Percentiles rank a stretch among this genome's conserved stretches.
Conservation (phyloP, 2,329 filamentous ascomycete species). For the Fusarium sp. region DNA sequence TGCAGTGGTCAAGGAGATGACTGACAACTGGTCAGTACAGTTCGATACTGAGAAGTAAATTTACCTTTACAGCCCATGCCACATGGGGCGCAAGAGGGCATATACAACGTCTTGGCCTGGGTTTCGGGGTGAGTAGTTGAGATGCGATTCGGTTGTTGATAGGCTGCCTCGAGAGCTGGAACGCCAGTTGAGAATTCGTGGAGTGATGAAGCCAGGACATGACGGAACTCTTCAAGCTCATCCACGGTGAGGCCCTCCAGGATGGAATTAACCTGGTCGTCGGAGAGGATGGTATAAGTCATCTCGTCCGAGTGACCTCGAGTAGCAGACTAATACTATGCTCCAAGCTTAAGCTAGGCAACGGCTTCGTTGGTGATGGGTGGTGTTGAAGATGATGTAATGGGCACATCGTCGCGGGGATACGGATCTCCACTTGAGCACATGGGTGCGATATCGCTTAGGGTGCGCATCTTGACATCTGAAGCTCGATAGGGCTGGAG, state of each 20-base stretch:
- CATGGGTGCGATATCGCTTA: conserved; percentile 19
- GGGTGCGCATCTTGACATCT: neutral
- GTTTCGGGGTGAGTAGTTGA: conserved; percentile 57
- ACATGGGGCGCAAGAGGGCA: conserved; percentile 71
- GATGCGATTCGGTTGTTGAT: conserved; percentile 64
- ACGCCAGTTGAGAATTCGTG: conserved; percentile 68
- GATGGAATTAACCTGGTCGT: conserved; percentile 62
- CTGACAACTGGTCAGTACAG: conserved; percentile 47
- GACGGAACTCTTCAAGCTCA: conserved; percentile 62
- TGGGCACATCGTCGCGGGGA: conserved; percentile 21
- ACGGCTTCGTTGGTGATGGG: neutral
- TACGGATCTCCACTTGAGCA: conserved; percentile 38
- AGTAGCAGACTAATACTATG: neutral
- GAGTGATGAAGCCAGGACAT: conserved; percentile 59
- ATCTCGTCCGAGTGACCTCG: conserved; percentile 48
- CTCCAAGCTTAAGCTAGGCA: neutral
- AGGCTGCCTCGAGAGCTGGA: conserved; percentile 53
- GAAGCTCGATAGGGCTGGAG: neutral
- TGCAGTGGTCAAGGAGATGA: conserved; percentile 67
- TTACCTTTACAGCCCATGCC: conserved; percentile 74
- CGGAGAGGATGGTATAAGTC: conserved; percentile 65
- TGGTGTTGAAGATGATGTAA: conserved; percentile 37
- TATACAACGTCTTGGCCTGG: conserved; percentile 71
- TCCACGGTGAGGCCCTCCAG: conserved; percentile 61
- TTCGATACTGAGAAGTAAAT: neutral